These are phyloP conservation scores for Fusarium longipes DNA, from an alignment of 2,329 filamentous ascomycete species.

Conservation along the genomic window DNA sequence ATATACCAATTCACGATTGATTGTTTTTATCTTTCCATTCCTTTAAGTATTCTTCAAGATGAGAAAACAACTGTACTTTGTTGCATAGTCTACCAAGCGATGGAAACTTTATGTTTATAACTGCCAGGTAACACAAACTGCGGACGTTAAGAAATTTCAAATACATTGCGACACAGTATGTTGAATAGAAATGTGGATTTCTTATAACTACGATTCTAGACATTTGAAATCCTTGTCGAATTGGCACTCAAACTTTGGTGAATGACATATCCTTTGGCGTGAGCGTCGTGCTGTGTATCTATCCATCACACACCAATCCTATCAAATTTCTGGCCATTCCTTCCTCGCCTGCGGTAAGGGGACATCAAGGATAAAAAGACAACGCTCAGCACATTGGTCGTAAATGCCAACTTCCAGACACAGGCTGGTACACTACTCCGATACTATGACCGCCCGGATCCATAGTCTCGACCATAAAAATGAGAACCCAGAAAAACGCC, in stretches of 20 bases:
- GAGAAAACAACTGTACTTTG: too few relatives aligned
- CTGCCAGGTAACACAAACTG: too few relatives aligned
- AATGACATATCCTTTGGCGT: conserved; percentile 37
- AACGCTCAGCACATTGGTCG: conserved; percentile 17
- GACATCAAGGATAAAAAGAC: conserved; percentile 29
- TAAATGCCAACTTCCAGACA: conserved; percentile 6
- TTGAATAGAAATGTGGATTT: conserved; percentile 12
- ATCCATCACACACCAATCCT: conserved; percentile 31
- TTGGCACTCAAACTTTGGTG: conserved; percentile 29
- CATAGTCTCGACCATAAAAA: conserved; percentile 27
- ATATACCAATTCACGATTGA: conserved; percentile 37
- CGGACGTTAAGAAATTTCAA: too few relatives aligned
- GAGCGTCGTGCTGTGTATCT: conserved; percentile 41
- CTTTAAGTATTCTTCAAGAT: too few relatives aligned
- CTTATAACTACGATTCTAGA: conserved; percentile 29
- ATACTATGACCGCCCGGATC: conserved; percentile 32
- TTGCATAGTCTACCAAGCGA: too few relatives aligned
- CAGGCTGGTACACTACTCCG: conserved; percentile 24
- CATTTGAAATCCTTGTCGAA: conserved; percentile 23
- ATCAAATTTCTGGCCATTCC: conserved; percentile 35
- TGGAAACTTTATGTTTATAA: too few relatives aligned
- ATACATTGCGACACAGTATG: too few relatives aligned
- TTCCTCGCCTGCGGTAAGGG: conserved; percentile 26
- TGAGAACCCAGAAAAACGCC: conserved; percentile 21
- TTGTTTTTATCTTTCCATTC: not conserved